A percentile compares a stretch with the other conserved stretches of the same genome.
phyloP scores from a whole-genome alignment of 148 eudicot species.

The Diospyros kaki region DNA sequence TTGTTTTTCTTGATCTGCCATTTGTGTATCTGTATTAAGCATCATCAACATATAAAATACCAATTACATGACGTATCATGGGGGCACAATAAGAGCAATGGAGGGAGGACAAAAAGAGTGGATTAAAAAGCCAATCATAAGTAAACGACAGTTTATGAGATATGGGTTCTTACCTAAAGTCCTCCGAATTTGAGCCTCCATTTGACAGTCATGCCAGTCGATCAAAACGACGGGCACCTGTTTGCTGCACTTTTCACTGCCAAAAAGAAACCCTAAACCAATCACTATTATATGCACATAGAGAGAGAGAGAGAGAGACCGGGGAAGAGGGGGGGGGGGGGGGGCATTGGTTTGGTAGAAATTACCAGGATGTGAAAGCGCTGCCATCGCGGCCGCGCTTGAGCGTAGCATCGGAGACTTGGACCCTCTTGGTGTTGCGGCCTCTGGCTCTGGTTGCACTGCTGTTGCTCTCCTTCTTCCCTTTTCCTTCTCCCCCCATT shows the following conservation, averaged over 20 bases:
- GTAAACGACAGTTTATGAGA: background rate
- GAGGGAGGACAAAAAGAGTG: too few relatives aligned
- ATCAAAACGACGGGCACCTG: slow-evolving; percentile 82
- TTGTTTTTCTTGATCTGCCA: slow-evolving; percentile 6
- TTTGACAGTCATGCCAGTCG: slow-evolving; percentile 68
- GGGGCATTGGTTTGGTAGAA: background rate
- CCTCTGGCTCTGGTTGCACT: background rate
- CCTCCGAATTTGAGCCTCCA: slow-evolving; percentile 72
- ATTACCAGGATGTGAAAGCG: slow-evolving; percentile 8
- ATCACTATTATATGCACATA: background rate
- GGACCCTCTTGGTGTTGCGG: background rate
- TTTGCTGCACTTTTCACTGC: slow-evolving; percentile 71
- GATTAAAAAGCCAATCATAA: background rate
- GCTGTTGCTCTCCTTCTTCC: background rate
- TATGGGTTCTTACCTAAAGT: slow-evolving; percentile 39
- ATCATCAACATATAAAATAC: background rate
- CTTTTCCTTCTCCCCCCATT: background rate
- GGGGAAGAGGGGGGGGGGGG: too few relatives aligned
- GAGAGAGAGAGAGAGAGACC: too few relatives aligned
- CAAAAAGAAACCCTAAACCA: background rate
- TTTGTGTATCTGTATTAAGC: slow-evolving; percentile 41
- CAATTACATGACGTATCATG: background rate
- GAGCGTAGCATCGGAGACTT: background rate
- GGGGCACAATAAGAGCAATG: background rate
- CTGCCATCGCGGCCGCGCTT: slow-evolving; percentile 11